Evolutionary conservation across 2,329 filamentous ascomycete species (phyloP).

Genomic region (Atkinsonella hypoxylon): DNA sequence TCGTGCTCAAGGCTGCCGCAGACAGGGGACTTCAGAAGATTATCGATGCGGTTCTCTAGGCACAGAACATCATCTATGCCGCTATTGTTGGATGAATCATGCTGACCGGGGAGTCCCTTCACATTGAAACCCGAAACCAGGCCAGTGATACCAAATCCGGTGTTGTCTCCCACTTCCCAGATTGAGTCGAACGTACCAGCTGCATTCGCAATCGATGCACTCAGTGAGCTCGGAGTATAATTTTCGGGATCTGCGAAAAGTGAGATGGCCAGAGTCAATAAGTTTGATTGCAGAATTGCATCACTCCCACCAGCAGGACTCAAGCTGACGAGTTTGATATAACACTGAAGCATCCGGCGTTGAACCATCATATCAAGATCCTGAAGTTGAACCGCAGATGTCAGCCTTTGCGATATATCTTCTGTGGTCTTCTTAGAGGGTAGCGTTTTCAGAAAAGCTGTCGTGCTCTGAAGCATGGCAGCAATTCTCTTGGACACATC

Average conservation of each 20-base stretch:
- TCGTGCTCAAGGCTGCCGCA: conserved; percentile 84
- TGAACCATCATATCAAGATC: conserved; percentile 92
- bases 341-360: conserved; percentile 85
- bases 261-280: conserved; percentile 78
- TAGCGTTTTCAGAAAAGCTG: conserved; percentile 74
- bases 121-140: conserved; percentile 68
- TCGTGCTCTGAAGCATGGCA: conserved; percentile 89
- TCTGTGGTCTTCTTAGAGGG: conserved; percentile 76
- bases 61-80: conserved; percentile 42
- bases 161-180: conserved; percentile 93
- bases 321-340: conserved; percentile 78
- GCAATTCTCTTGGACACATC: conserved; percentile 91
- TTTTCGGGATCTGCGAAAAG: conserved; percentile 90
- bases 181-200: conserved; percentile 84
- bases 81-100: conserved; percentile 35
- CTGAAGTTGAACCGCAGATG: conserved; percentile 74
- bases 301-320: conserved; percentile 79
- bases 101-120: conserved; percentile 57
- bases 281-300: conserved; percentile 77
- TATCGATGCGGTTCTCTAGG: conserved; percentile 53
- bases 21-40: conserved; percentile 54
- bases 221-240: conserved; percentile 73
- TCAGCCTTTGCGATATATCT: conserved; percentile 72
- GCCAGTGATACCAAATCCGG: conserved; percentile 84
- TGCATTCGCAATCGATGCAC: conserved; percentile 81